Conservation (phyloP, 31 red algal species). For the Asparagopsis taxiformis region DNA sequence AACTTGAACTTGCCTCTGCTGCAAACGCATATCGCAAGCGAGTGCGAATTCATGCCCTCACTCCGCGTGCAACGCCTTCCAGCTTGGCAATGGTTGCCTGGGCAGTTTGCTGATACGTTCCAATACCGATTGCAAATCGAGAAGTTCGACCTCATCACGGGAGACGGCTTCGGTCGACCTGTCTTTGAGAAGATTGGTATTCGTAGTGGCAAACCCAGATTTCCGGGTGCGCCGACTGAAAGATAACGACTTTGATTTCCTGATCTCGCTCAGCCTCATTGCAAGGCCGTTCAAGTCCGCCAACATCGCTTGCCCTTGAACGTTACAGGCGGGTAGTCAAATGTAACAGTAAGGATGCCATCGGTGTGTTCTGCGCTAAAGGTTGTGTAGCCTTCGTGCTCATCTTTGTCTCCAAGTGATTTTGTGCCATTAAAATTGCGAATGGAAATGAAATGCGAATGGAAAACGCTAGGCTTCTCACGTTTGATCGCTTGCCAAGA, state of each 20-base stretch:
- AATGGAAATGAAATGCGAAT: too few species aligned
- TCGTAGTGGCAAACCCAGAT: constrained; percentile 7
- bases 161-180: constrained; percentile 1
- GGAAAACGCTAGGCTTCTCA: too few species aligned
- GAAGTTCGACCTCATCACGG: constrained; percentile 3
- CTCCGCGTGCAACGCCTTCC: constrained; percentile 13
- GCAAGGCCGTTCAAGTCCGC: constrained; percentile 4
- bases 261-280: neutral
- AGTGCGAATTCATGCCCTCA: constrained; percentile 17
- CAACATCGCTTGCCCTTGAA: constrained; percentile 6
- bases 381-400: constrained; percentile 1
- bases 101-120: constrained; percentile 12
- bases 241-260: constrained; percentile 5
- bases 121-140: constrained; percentile 6
- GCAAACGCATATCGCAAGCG: constrained; percentile 18
- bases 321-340: constrained; percentile 16
- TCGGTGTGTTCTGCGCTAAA: constrained; percentile 8
- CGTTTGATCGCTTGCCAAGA: too few species aligned
- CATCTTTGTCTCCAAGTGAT: too few species aligned
- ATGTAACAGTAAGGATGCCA: neutral
- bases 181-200: constrained; percentile 5
- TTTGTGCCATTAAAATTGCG: too few species aligned
- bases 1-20: neutral
- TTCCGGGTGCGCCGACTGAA: constrained; percentile 10
- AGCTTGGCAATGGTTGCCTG: constrained; percentile 14